Base-by-base conservation (phyloP, 495 filamentous ascomycete species). In the Penicillium canescens region DNA sequence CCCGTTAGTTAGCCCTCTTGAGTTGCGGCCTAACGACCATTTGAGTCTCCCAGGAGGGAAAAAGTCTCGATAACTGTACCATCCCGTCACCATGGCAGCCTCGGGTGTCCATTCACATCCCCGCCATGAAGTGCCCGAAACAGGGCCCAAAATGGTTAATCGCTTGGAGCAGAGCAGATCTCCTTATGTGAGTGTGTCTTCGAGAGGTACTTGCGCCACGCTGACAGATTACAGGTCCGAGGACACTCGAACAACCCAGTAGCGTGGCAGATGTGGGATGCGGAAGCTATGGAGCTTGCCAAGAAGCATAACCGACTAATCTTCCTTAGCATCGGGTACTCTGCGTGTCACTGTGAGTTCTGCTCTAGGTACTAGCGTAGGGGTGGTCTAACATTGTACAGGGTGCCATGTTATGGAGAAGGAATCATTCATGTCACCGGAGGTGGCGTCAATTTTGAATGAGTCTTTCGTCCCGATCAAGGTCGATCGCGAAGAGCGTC, bases 321-420 rank as follows among this genome's bases (percentile, higher is more conserved):
- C 33, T 98, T 97, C 67, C 79, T 98, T 50, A 96, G 92, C 67
- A 96, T 98, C 65, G 94, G 94, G 21, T 98, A 96, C 73, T 87
- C 89, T 2, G 92, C 94, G 31, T 97, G 94, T 73, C 95, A 98
- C 71, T 94, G 92, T 94, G 71, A 61, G 86, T 69, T 37, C 39
- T 35, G 18, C 8, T 26, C 8, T 16, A 5, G 10, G 1, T 7
- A 20, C 4, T 10, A 11, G 6, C 18, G 31, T 9, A 20, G 8
- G 10, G 11, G 20, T 14, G 18, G 12, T 36, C 49, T 69, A 60
- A 71, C 46, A 4, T 42, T 28, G 34, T 20, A 3, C 57, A 93
- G 89, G 89, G 84, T 93, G 90, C 62, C 91, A 93, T 76, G 86
- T 96, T 42, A 97, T 96, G 85, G 90, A 92, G 59, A 87, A 90